Base-by-base conservation (phyloP, 495 filamentous ascomycete genomes). In the Neurospora sp. region DNA sequence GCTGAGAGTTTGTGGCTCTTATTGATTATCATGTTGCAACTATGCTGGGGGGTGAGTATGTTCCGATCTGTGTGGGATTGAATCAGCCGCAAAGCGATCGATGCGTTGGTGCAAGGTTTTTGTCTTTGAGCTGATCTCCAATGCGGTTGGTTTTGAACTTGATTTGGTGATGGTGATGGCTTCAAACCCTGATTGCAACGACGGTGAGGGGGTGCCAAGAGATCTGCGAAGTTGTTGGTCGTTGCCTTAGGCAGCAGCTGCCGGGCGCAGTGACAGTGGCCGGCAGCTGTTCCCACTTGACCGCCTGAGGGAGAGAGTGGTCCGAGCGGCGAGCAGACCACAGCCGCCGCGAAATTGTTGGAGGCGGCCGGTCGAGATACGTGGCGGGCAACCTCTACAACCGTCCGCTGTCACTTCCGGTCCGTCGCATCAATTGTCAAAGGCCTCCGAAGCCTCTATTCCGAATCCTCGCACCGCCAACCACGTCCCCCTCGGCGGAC, bases 331-430 rank as follows among this genome's bases (percentile, higher is more conserved):
- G 45, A 39, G 69, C 71, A 74, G 71, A 79, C 79, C 79, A 80
- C 76, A 80, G 79, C 75, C 74, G 79, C 75, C 74, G 79, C 76
- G 79, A 79, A 80, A 75, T 79, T 80, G 75, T 71, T 69, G 40
- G 73, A 72, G 68, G 72, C 68, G 69, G 74, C 74, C 74, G 71
- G 76, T 78, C 71, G 53, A 72, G 75, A 76, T 75, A 79, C 79
- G 79, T 79, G 78, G 79, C 78, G 75, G 76, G 75, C 78, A 77
- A 77, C 22, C 72, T 73, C 71, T 41, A 41, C 31, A 75, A 68
- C 42, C 59, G 22, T 69, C 37, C 70, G 37, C 22, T 69, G 41
- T 27, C 37, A 71, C 70, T 69, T 61, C 45, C 71, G 53, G 53
- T 20, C 38, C 44, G 53, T 61, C 53, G 53, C 53, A 65, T 65